phyloP scores from a whole-genome alignment of 805 yeast species.

The Metschnikowia gruessii region DNA sequence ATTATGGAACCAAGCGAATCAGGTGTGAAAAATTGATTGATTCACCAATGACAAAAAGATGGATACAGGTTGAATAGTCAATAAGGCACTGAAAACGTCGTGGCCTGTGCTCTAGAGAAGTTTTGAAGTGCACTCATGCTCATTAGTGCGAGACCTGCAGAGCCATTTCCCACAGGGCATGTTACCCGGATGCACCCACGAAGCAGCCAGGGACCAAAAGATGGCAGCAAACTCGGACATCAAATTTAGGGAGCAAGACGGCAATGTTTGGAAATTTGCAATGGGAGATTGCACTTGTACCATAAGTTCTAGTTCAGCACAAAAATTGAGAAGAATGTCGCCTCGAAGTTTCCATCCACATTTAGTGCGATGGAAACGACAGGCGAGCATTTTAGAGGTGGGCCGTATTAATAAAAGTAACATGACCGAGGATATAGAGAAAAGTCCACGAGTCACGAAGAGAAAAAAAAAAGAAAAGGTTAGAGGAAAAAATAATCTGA shows the following conservation, averaged over 20 bases:
- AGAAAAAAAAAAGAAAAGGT: background rate
- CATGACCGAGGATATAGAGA: background rate
- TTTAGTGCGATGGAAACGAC: background rate
- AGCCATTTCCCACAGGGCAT: constrained; percentile 1
- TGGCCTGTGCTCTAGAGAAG: constrained; percentile 5
- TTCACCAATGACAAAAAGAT: background rate
- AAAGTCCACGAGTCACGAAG: too few relatives aligned
- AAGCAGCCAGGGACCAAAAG: constrained; percentile 2
- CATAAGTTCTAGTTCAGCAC: background rate
- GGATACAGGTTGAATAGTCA: background rate
- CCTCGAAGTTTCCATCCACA: background rate
- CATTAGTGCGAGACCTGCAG: constrained; percentile 13
- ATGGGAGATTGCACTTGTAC: background rate
- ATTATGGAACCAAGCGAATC: constrained; percentile 2
- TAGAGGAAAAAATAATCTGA: background rate
- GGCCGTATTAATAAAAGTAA: background rate
- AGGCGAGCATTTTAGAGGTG: background rate
- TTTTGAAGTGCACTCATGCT: constrained; percentile 9
- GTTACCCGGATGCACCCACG: constrained; percentile 9
- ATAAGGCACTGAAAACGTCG: background rate
- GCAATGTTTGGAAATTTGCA: background rate
- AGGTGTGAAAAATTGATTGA: background rate
- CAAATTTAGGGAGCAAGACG: background rate
- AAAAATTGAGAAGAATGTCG: background rate
- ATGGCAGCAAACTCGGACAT: background rate